Evolutionary conservation across 306 rosid genomes (phyloP).

Genomic region (Citrullus colocynthis): DNA sequence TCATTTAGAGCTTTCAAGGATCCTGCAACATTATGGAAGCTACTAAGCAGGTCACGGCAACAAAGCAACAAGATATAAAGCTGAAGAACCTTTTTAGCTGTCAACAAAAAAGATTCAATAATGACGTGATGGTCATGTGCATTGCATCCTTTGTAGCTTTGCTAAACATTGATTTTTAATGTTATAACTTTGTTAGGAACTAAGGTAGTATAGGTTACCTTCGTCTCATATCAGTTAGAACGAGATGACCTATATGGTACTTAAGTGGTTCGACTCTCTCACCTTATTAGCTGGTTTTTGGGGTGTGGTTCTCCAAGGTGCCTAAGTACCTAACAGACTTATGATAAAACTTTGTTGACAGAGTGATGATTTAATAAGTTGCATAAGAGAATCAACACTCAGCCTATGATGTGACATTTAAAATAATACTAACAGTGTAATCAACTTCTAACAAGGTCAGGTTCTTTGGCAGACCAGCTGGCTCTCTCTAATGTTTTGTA

Average conservation of each 20-base stretch:
- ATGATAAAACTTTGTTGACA: neutral
- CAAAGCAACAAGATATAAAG: neutral
- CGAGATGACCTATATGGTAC: too few relatives aligned
- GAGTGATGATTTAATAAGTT: neutral
- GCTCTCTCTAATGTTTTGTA: neutral
- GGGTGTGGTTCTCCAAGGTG: too few relatives aligned
- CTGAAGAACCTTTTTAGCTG: neutral
- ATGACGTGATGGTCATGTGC: neutral
- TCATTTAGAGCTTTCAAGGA: slow-evolving; percentile 66
- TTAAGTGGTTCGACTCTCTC: too few relatives aligned
- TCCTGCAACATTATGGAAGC: slow-evolving; percentile 34
- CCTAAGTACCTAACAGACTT: neutral
- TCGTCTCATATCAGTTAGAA: too few relatives aligned
- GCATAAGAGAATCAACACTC: neutral
- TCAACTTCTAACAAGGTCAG: neutral
- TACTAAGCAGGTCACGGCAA: neutral
- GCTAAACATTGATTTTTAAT: neutral
- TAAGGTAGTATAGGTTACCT: too few relatives aligned
- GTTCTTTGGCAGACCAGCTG: neutral
- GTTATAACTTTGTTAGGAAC: neutral
- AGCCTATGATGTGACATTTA: neutral
- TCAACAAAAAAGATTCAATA: neutral
- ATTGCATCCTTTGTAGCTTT: neutral
- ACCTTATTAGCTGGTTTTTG: too few relatives aligned
- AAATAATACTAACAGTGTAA: neutral